Evolutionary conservation across 805 yeast genomes (phyloP), one percentile per base, ranked within the genome.

Genomic region (Middelhovenomyces tepae): DNA sequence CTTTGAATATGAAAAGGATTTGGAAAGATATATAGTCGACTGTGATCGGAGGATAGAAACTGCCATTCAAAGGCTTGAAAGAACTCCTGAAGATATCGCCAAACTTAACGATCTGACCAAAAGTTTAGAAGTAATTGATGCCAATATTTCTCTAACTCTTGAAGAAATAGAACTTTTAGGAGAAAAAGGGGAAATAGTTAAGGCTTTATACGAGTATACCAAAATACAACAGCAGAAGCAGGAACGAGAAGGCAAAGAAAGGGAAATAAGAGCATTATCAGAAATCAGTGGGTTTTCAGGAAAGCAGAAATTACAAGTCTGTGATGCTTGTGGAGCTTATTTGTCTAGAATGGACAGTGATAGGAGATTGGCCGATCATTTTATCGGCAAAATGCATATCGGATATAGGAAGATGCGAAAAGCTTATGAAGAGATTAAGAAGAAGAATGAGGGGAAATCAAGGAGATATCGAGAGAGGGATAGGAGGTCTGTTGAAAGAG

Each of bases 291-390:
- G 93, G 2, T 89, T 83, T 45, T 71, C 86, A 8, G 84, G 91
- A 1, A 94, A 82, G 50, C 96, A 87, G 48, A 83, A 84, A 53
- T 63, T 87, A 28, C 95, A 86, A 54, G 94, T 84, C 1, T 87
- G 97, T 57, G 81, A 74, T 42, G 75, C 74, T 1, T 87, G 97
- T 58, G 95, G 94, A 1, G 94, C 94, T 1, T 85, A 79, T 49
- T 61, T 89, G 23, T 81, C 94, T 6, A 64, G 89, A 40, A 60
- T 86, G 36, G 97, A 87, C 54, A 83, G 80, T 38, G 96, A 87
- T 53, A 67, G 86, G 53, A 67, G 96, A 45, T 62, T 87, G 42
- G 94, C 89, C 1, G 95, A 83, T 46, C 96, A 87, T 55, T 86
- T 84, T 52, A 59, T 77, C 16, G 97, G 97, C 1, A 85, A 84